Percentiles rank a stretch among this genome's conserved stretches.
These are phyloP conservation scores for Fusarium vanettenii DNA, from an alignment of 2,329 filamentous ascomycete species.

Conservation along the genomic window DNA sequence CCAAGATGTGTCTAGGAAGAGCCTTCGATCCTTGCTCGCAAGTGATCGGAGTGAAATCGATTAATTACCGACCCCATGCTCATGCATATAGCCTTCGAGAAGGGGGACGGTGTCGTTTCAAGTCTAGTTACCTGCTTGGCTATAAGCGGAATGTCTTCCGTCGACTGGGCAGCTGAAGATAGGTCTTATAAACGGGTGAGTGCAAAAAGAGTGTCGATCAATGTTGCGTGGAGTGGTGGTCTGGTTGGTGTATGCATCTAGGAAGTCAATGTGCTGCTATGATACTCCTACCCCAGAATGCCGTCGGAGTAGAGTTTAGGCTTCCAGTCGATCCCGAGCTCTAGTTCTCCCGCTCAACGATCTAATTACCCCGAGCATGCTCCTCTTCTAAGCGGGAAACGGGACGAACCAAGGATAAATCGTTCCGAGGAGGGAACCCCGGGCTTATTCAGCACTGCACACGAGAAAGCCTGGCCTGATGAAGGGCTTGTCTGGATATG, in stretches of 20 bases:
- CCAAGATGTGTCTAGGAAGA: not conserved
- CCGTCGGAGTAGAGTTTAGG: not conserved
- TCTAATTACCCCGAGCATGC: not conserved
- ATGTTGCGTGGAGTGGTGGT: not conserved
- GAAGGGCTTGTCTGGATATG: not conserved
- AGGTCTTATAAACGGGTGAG: not conserved
- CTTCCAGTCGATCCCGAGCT: not conserved
- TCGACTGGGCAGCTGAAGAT: not conserved
- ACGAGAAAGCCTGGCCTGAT: not conserved
- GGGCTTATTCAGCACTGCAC: not conserved
- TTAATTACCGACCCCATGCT: not conserved
- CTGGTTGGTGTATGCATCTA: not conserved
- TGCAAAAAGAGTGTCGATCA: not conserved
- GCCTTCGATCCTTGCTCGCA: not conserved
- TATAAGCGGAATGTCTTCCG: not conserved
- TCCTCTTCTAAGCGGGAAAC: not conserved
- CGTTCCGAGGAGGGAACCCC: not conserved
- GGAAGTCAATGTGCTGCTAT: not conserved
- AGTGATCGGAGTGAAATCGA: not conserved
- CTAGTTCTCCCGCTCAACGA: not conserved
- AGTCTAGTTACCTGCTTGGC: not conserved
- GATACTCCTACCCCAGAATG: not conserved
- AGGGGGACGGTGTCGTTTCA: conserved; percentile 3
- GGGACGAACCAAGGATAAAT: not conserved
- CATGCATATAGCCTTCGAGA: not conserved